A percentile compares a stretch with the other conserved stretches of the same genome.
phyloP scores from a whole-genome alignment of 257 asterid genomes.

The Nyctanthes arbortristis region DNA sequence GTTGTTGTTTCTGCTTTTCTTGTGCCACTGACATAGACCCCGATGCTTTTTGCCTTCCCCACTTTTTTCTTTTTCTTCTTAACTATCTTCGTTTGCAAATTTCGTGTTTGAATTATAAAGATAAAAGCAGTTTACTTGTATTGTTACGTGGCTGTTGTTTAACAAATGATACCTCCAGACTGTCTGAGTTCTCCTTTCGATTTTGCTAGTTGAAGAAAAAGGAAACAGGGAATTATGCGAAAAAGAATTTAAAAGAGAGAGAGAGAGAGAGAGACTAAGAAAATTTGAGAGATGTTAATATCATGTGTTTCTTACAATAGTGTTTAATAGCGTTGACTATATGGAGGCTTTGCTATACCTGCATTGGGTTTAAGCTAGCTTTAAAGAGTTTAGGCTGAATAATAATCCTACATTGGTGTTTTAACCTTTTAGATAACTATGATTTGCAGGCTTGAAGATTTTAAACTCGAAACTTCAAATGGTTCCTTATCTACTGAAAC shows the following conservation, averaged over 20 bases:
- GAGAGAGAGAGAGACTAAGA: too few species aligned
- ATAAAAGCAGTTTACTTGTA: not conserved
- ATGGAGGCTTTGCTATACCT: slow-evolving; percentile 14
- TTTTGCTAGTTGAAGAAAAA: not conserved
- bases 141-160: not conserved
- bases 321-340: slow-evolving; percentile 6
- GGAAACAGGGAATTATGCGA: not conserved
- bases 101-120: not conserved
- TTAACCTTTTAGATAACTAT: slow-evolving; percentile 5
- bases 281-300: not conserved
- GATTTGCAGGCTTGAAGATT: slow-evolving; percentile 58
- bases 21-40: not conserved
- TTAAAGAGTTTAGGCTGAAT: slow-evolving; percentile 10
- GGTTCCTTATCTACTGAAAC: slow-evolving; percentile 30
- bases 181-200: not conserved
- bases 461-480: slow-evolving; percentile 26
- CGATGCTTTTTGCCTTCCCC: too few species aligned
- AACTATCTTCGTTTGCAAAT: not conserved
- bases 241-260: too few species aligned
- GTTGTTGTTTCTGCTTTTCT: not conserved
- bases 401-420: slow-evolving; percentile 6
- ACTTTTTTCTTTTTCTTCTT: not conserved
- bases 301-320: not conserved
- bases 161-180: not conserved
- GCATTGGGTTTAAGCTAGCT: slow-evolving; percentile 11